Base-by-base conservation (phyloP, 257 asterid genomes). In the Leptodermis oblonga region DNA sequence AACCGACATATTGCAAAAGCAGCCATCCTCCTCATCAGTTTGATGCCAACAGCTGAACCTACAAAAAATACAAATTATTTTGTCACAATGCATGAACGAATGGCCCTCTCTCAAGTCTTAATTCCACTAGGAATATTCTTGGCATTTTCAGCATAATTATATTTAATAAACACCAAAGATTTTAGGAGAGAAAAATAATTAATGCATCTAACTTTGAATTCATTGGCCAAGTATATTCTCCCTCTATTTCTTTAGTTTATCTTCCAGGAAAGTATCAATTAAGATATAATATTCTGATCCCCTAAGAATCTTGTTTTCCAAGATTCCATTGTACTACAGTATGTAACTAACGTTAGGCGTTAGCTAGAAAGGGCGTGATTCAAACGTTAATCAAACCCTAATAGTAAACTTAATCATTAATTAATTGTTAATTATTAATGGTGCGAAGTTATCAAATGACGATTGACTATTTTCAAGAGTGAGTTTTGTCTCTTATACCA, bases 221-320 rank as follows among this genome's bases (percentile, higher is more conserved):
- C 61, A 74, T 73, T 65, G 82, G 82, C n/a, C 52, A 74, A 65
- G 82, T 65, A 74, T 78, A 78, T 78, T 78, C 82, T 71, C 67
- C 30, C n/a, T n/a, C n/a, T n/a, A 39, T 0, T 58, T 45, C 7
- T 56, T 65, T 69, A 48, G 22, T 11, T 79, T 76, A 81, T 82
- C 82, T 74, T 79, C 30, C 62, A 11, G 71, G 52, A 48, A 67
- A 70, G 63, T 36, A 51, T 30, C 33, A 36, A 62, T 37, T 75
- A 67, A 68, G 60, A 82, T 86, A 75, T 72, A 78, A 71, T 51
- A 73, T n/a, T n/a, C n/a, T n/a, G n/a, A 76, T 80, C 77, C 81
- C 74, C 54, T 26, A 71, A n/a, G 87, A 81, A 86, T 84, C 88
- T 81, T 79, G 52, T 64, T 43, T 64, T 69, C 74, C 72, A 48